Base-by-base conservation (phyloP, 2,329 filamentous ascomycete species). In the Chaetomiaceae sp. region DNA sequence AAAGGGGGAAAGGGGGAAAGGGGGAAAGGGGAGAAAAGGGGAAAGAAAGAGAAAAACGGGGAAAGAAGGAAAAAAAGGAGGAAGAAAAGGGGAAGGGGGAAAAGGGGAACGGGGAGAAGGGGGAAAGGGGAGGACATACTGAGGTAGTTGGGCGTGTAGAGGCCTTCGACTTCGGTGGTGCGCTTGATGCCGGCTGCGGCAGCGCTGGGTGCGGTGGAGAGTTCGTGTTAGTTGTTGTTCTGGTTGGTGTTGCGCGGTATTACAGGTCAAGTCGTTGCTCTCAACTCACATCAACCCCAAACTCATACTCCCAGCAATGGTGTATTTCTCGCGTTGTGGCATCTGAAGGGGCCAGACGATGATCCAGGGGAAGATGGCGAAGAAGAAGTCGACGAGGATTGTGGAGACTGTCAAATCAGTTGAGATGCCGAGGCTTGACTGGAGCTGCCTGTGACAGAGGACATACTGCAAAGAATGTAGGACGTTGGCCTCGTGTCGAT, bases 251-350 rank as follows among this genome's bases (percentile, higher is more conserved):
- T n/a, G n/a, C n/a, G 27, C 27, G 27, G 27, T 31, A 9, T 31
- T 31, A 9, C 14, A 14, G 20, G n/a, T 11, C 15, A 17, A 22
- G 19, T 8, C 3, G n/a, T 22, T 12, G 17, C 12, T 3, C 14
- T 31, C n/a, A 1, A 40, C 57, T 52, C 31, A 60, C 58, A 59
- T 44, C 20, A 60, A 34, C 3, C 59, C 59, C 1, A 59, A 37
- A 37, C 59, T 60, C 56, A 59, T 55, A 43, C 59, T 60, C 15
- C 52, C 57, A 3, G 44, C 59, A n/a, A 60, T 60, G 22, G 52
- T 56, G 42, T 47, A 48, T 50, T 59, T 57, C 36, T 60, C 56
- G 19, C 52, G 53, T n/a, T 22, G 45, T 11, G 44, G 47, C 51
- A 60, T 59, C 7, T 60, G 38, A 4, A 60, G 42, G 2, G 51